phyloP scores from a whole-genome alignment of 2,329 filamentous ascomycete genomes.

The Periconia sp. region DNA sequence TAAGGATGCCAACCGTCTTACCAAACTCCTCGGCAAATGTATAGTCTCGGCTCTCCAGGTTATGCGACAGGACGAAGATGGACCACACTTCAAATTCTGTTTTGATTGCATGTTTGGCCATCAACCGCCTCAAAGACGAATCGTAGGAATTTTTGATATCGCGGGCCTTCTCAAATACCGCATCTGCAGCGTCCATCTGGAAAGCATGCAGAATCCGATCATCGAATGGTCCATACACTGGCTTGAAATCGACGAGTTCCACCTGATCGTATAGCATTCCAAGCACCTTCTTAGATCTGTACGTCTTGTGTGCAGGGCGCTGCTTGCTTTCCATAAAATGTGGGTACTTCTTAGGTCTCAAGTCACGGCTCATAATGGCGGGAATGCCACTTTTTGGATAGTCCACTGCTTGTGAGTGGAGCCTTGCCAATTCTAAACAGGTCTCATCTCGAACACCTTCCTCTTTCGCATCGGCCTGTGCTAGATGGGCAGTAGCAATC shows the following conservation, averaged over 20 bases:
- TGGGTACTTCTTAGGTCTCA: constrained; percentile 69
- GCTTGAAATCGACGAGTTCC: constrained; percentile 66
- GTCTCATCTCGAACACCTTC: constrained; percentile 63
- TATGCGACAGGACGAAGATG: constrained; percentile 77
- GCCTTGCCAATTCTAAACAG: constrained; percentile 69
- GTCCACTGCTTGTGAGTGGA: constrained; percentile 92
- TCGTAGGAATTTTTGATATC: constrained; percentile 79
- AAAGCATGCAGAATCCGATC: constrained; percentile 68
- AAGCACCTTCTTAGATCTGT: constrained; percentile 70
- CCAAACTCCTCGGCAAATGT: constrained; percentile 85
- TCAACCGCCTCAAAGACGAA: constrained; percentile 70
- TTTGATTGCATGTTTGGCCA: constrained; percentile 79
- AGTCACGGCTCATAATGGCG: constrained; percentile 64
- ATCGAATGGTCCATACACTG: constrained; percentile 78
- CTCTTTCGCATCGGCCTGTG: constrained; percentile 65
- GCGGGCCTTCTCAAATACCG: constrained; percentile 60
- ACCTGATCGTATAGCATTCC: constrained; percentile 83
- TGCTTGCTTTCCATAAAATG: constrained; percentile 82
- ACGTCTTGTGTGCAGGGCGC: constrained; percentile 52
- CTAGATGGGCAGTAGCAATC: constrained; percentile 83
- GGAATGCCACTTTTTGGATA: constrained; percentile 87
- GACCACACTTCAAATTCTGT: constrained; percentile 95
- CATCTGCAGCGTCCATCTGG: constrained; percentile 54
- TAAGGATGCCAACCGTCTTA: constrained; percentile 65
- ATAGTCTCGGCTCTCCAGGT: constrained; percentile 73